phyloP scores from a whole-genome alignment of 2,329 filamentous ascomycete genomes.

The Helotiales sp. region DNA sequence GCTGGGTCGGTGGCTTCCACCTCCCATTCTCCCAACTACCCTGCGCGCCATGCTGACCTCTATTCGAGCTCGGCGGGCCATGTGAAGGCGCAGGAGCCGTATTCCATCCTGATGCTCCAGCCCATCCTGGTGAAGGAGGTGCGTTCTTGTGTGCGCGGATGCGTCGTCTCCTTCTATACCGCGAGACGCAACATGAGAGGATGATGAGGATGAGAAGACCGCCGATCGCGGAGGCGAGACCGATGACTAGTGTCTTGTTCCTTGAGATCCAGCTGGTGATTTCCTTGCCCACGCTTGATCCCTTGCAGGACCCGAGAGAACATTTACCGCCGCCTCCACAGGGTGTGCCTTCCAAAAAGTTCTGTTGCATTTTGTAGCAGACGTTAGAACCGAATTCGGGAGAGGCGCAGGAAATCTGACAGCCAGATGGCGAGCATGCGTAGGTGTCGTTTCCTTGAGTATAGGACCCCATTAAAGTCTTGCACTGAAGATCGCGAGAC shows the following conservation, averaged over 20 bases:
- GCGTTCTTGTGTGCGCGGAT: constrained; percentile 14
- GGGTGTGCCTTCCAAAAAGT: constrained; percentile 89
- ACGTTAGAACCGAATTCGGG: constrained; percentile 67
- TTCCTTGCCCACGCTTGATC: constrained; percentile 70
- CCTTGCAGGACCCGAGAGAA: constrained; percentile 76
- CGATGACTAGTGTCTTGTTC: constrained; percentile 84
- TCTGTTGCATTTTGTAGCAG: constrained; percentile 82
- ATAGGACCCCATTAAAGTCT: constrained; percentile 77
- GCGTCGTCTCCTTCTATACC: constrained; percentile 47
- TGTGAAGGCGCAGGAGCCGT: constrained; percentile 10
- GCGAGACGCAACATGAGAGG: constrained; percentile 67
- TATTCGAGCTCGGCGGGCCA: background rate
- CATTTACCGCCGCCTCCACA: constrained; percentile 84
- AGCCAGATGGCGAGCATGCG: constrained; percentile 76
- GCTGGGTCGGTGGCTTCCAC: constrained; percentile 21
- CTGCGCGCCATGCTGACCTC: background rate
- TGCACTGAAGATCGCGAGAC: constrained; percentile 87
- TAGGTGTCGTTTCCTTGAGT: constrained; percentile 77
- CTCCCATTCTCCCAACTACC: constrained; percentile 28
- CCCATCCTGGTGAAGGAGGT: constrained; percentile 29
- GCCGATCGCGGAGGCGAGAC: constrained; percentile 73
- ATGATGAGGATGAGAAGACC: constrained; percentile 73
- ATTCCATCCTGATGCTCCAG: constrained; percentile 12
- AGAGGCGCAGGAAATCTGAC: constrained; percentile 74
- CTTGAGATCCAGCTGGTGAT: constrained; percentile 76